Evolutionary conservation across 768 basidiomycete species (phyloP), one percentile per base, ranked within the genome.

Genomic region (Rhodocollybia butyracea): DNA sequence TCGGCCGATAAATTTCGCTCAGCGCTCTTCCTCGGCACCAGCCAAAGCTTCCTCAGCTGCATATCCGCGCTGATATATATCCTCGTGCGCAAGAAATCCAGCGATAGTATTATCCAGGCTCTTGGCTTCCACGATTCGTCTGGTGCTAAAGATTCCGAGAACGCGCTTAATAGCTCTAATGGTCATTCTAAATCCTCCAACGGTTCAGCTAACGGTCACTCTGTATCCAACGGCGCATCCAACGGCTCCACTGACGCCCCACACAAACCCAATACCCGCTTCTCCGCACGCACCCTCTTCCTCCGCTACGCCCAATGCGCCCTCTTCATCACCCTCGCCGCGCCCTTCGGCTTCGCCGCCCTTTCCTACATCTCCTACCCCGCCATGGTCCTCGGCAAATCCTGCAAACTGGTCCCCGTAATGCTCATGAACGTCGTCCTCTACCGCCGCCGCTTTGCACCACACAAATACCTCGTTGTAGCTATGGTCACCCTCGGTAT

Each of bases 381-480:
- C 47, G 94, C 96, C 41, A 96, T 98, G 91, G 95, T 98, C 31
- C 88, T 98, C 60, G 97, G 92, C 51, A 98, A 98, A 70, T 98
- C 95, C 0, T 98, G 97, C 80, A 98, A 98, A 69, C 91, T 99
- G 67, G 93, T 99, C 41, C 97, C 97, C 0, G 97, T 95, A 57
- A 92, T 96, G 84, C 82, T 98, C 70, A 94, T 98, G 89, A 98
- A 98, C 73, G 86, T 98, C 63, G 64, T 98, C 36, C 79, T 98
- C 56, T 98, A 98, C 73, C 92, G 95, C 53, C 88, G 96, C 46
- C 81, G 82, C 59, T 98, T 98, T 69, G 90, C 94, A 0, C 80
- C 85, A 1, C 89, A 98, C 82, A 98, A 98, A 68, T 99, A 98
- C 71, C 73, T 94, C 62, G 94, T 99, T 42, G 97, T 97, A 19